Conservation (phyloP, 2,329 filamentous ascomycete species). For the Cladosporium phlei region DNA sequence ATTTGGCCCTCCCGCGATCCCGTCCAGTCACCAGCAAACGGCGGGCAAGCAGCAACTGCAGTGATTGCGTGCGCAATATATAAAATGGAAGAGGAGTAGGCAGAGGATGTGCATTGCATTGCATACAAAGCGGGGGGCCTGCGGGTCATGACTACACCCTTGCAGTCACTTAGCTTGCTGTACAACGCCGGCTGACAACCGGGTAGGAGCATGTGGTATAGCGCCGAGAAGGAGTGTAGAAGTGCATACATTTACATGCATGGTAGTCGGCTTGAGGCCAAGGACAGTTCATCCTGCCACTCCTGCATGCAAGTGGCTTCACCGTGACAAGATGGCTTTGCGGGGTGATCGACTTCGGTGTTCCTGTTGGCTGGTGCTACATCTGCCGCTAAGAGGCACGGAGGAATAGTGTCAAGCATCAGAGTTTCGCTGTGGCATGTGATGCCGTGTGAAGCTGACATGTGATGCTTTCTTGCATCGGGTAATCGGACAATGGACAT, state of each 20-base stretch:
- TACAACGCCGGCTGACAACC: no score
- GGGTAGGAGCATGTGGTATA: conserved; percentile 1
- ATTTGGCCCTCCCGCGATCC: conserved; percentile 2
- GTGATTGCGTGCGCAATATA: no score
- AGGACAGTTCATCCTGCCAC: no score
- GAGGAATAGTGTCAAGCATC: conserved; percentile 6
- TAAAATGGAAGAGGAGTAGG: background rate
- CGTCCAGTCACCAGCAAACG: no score
- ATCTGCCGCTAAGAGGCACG: conserved; percentile 7
- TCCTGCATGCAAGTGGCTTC: conserved; percentile 6
- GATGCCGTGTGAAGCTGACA: background rate
- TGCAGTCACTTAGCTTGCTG: conserved; percentile 2
- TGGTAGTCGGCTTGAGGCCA: no score
- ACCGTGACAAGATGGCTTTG: conserved; percentile 9
- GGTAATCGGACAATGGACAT: no score
- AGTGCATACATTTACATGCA: conserved; percentile 5
- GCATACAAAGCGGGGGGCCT: conserved; percentile 9
- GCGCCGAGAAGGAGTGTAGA: background rate
- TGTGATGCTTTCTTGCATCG: no score
- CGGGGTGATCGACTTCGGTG: conserved; percentile 2
- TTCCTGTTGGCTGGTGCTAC: conserved; percentile 9
- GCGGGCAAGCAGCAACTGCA: no score
- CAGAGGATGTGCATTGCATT: background rate
- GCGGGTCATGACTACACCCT: conserved; percentile 12
- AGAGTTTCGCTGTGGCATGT: conserved; percentile 2